Conservation (phyloP, 345 rosid genomes). For the Camelina sativa region DNA sequence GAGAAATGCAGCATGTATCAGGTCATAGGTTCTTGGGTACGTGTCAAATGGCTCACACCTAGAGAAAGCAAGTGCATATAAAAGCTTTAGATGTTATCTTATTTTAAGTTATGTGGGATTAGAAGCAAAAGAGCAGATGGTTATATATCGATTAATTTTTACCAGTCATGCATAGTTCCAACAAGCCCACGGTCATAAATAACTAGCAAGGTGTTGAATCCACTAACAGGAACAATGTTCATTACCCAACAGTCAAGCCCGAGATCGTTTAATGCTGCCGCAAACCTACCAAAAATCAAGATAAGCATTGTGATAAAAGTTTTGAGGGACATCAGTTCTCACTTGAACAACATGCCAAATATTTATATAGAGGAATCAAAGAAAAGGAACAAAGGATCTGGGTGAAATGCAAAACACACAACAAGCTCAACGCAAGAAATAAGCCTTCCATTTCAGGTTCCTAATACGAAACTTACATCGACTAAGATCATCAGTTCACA, state of each 20-base stretch:
- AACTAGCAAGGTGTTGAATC: slow-evolving; percentile 70
- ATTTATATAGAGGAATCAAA: neutral
- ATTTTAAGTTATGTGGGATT: slow-evolving; percentile 7
- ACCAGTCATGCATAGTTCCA: slow-evolving; percentile 79
- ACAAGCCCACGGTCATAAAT: slow-evolving; percentile 70
- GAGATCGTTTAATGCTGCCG: slow-evolving; percentile 61
- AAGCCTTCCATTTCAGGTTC: neutral
- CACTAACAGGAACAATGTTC: slow-evolving; percentile 64
- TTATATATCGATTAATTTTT: slow-evolving; percentile 12
- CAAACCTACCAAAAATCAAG: slow-evolving; percentile 58
- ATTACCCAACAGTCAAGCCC: slow-evolving; percentile 66
- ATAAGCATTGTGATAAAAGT: slow-evolving; percentile 60
- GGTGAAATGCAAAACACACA: slow-evolving; percentile 14
- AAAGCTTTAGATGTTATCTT: slow-evolving; percentile 28
- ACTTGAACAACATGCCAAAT: neutral
- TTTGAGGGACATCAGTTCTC: neutral
- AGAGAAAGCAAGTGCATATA: neutral
- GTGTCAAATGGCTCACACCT: slow-evolving; percentile 77
- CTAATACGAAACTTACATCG: neutral
- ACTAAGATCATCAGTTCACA: slow-evolving; percentile 1
- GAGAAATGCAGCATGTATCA: slow-evolving; percentile 66
- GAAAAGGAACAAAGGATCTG: neutral
- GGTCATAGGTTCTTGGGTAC: slow-evolving; percentile 70
- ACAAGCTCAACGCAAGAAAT: neutral
- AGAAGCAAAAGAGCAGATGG: neutral